Percentiles rank a stretch among this genome's conserved stretches.
phyloP scores from a whole-genome alignment of 2,329 filamentous ascomycete genomes.

The Tolypocladium ovalisporum region DNA sequence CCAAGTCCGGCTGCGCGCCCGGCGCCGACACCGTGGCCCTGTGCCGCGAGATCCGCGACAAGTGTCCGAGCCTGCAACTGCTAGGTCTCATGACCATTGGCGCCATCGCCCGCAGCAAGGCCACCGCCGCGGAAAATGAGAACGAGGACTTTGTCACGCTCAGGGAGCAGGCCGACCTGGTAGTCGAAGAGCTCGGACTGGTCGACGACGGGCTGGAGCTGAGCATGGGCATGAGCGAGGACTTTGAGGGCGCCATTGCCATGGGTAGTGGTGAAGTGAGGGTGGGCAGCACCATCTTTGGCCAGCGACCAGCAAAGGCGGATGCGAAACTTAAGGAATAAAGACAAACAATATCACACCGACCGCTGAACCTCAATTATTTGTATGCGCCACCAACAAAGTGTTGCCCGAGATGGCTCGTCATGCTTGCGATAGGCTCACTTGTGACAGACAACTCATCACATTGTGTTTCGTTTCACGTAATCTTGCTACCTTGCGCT shows the following conservation, averaged over 20 bases:
- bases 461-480: not conserved
- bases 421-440: not conserved
- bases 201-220: slow-evolving; percentile 58
- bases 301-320: slow-evolving; percentile 64
- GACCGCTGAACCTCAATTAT: not conserved
- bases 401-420: not conserved
- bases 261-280: slow-evolving; percentile 84
- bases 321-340: slow-evolving; percentile 59
- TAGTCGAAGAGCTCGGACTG: slow-evolving; percentile 40
- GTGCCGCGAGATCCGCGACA: slow-evolving; percentile 57
- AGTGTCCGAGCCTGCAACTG: slow-evolving; percentile 63
- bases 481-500: not conserved
- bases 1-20: slow-evolving; percentile 74
- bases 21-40: slow-evolving; percentile 49
- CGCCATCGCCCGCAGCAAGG: slow-evolving; percentile 75
- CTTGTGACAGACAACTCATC: not conserved
- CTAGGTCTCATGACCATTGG: slow-evolving; percentile 95
- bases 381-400: not conserved
- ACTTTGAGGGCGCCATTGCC: slow-evolving; percentile 80
- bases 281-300: slow-evolving; percentile 91
- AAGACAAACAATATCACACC: not conserved
- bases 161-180: slow-evolving; percentile 56
- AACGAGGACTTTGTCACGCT: slow-evolving; percentile 81
- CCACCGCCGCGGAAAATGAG: slow-evolving; percentile 61
- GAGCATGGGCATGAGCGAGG: slow-evolving; percentile 98